Evolutionary conservation across 805 yeast genomes (phyloP), one percentile per base, ranked within the genome.

Genomic region (Saccharomyces paradoxus): DNA sequence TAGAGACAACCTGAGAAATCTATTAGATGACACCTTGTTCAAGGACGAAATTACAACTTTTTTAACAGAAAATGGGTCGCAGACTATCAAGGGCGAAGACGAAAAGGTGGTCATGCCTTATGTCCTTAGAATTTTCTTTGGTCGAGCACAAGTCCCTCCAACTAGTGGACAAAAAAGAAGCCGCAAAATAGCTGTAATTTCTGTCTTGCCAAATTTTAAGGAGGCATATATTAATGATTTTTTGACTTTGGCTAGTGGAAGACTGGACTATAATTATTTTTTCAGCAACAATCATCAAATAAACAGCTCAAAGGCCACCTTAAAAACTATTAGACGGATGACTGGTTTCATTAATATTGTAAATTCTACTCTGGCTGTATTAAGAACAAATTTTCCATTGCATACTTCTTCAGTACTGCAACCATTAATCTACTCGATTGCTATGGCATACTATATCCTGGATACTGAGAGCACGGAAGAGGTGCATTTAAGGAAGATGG

Each of bases 1-100:
- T 65, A 76, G 78, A 54, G 96, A 86, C 56, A 84, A 85, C 60
- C 72, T 94, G 61, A 78, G 72, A 49, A 90, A 86, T 58, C 70
- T 94, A 55, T 73, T 92, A 17, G 97, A 92, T 67, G 96, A 89
- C 57, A 80, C 87, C 2, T 73, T 85, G 17, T 91, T 89, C 73
- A 81, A 89, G 55, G 99, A 94, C 70, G 97, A 91, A 69, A 73
- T 91, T 30, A 75, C 87, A 22, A 79, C 77, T 17, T 77, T 94
- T 44, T 71, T 88, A 21, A 53, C 65, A 1, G 76, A 75, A 41
- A 73, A 77, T 22, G 81, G 78, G 4, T 78, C 82, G 8, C 75
- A 71, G 3, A 69, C 77, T 1, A 76, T 90, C 53, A 89, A 86
- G 58, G 76, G 74, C 7, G 74, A 74, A 2, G 97, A 94, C 65